Percentiles rank a stretch among this genome's conserved stretches.
Evolutionary conservation across 345 rosid genomes (phyloP).

Genomic region (Reutealis trisperma): DNA sequence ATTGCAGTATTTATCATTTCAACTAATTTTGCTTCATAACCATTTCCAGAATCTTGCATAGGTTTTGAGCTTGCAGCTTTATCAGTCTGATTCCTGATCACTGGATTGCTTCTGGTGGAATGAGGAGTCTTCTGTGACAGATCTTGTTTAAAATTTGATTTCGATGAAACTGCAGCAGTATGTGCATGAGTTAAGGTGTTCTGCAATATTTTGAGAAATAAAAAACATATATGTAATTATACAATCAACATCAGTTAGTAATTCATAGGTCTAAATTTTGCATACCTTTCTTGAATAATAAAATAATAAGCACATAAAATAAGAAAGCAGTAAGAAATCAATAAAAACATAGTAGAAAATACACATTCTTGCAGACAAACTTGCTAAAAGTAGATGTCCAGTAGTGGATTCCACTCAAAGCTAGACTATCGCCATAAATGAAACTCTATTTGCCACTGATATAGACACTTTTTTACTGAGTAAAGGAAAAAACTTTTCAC

Average conservation of each 20-base stretch:
- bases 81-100: slow-evolving; percentile 38
- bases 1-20: slow-evolving; percentile 88
- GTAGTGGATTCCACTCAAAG: background rate
- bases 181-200: slow-evolving; percentile 45
- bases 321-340: background rate
- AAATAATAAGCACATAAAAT: background rate
- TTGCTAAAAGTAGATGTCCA: too few relatives aligned
- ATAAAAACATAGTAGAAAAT: background rate
- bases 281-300: background rate
- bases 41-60: slow-evolving; percentile 53
- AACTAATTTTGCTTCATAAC: slow-evolving; percentile 70
- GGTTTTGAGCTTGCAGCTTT: slow-evolving; percentile 53
- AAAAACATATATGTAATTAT: slow-evolving; percentile 8
- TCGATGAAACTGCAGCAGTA: slow-evolving; percentile 51
- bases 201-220: slow-evolving; percentile 45
- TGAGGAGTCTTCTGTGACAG: slow-evolving; percentile 38
- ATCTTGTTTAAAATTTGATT: slow-evolving; percentile 43
- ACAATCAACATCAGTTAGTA: background rate
- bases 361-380: background rate
- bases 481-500: background rate
- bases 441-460: background rate
- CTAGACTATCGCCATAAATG: background rate
- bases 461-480: background rate
- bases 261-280: background rate
- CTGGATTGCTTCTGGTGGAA: slow-evolving; percentile 38